Evolutionary conservation across 768 basidiomycete genomes (phyloP), one percentile per base, ranked within the genome.

Genomic region (Lactarius quietus): DNA sequence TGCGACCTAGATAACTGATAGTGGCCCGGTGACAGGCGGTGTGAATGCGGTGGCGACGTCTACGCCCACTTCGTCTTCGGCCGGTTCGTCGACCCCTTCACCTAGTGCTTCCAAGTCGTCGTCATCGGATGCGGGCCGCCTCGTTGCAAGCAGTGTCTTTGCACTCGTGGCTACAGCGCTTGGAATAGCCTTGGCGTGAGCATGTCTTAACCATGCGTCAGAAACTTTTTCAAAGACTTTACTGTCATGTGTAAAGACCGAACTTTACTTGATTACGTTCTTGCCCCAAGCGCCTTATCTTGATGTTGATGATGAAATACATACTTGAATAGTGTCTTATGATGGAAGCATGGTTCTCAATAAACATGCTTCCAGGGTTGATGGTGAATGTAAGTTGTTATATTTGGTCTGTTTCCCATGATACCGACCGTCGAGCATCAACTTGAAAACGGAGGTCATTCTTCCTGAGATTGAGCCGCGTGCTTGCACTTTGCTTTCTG

Each of bases 1-100:
- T 14, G 45, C 45, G 12, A 48, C 59, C n/a, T 55, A 79, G 80
- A 74, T 80, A 71, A 69, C 63, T 2, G 77, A 78, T 67, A 74
- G 61, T 54, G 82, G 80, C 18, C 73, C 76, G 8, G 76, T 79
- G 17, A 75, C 75, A 26, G 80, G 81, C 57, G 82, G 81, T 53
- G 75, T 82, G 39, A 33, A 45, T 10, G 69, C 63, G 10, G 43
- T 41, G 15, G 69, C 69, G 4, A 64, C 60, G 26, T 57, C 43
- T 33, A 56, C 69, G 6, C 69, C 69, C 36, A 41, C 33, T 18
- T 35, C 63, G 2, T 43, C 68, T 18, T 8, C 29, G 6, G 58
- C 54, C 33, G 8, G 33, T 15, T 41, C 65, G 9, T 31, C 59
- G 3, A 53, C 18, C 31, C 38, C 35, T 38, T 35, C 31, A 36